Evolutionary conservation across 2,329 filamentous ascomycete species (phyloP).

Genomic region (Aspergillus versicolor): DNA sequence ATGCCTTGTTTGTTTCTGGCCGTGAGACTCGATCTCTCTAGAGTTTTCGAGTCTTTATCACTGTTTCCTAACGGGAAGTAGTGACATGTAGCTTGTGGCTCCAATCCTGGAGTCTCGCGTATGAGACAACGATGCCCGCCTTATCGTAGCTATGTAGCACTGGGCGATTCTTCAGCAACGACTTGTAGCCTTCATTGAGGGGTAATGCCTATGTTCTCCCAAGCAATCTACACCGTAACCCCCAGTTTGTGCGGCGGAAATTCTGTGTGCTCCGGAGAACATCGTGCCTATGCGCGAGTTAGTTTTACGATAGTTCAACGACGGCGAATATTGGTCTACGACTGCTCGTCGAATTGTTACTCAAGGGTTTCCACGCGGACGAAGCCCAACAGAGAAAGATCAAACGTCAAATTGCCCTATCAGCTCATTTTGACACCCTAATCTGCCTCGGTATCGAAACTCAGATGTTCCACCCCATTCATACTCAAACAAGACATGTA

Average conservation of each 20-base stretch:
- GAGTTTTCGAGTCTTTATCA: background rate
- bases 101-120: background rate
- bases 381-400: background rate
- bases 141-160: background rate
- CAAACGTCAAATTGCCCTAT: background rate
- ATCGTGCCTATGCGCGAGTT: too few relatives aligned
- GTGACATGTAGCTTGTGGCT: background rate
- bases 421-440: background rate
- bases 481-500: background rate
- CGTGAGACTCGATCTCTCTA: conserved; percentile 3
- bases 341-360: background rate
- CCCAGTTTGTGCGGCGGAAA: background rate
- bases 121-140: background rate
- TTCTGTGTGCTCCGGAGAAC: background rate
- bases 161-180: background rate
- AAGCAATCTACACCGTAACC: background rate
- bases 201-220: too few relatives aligned
- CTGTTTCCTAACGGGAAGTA: background rate
- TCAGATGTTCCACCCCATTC: background rate
- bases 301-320: too few relatives aligned
- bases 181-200: background rate
- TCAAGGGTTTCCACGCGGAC: background rate
- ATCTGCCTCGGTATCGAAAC: background rate
- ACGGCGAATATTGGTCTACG: background rate
- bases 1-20: conserved; percentile 9